Evolutionary conservation across 2,329 filamentous ascomycete species (phyloP), one percentile per base, ranked within the genome.

Genomic region (Alternaria angustiovoidea): DNA sequence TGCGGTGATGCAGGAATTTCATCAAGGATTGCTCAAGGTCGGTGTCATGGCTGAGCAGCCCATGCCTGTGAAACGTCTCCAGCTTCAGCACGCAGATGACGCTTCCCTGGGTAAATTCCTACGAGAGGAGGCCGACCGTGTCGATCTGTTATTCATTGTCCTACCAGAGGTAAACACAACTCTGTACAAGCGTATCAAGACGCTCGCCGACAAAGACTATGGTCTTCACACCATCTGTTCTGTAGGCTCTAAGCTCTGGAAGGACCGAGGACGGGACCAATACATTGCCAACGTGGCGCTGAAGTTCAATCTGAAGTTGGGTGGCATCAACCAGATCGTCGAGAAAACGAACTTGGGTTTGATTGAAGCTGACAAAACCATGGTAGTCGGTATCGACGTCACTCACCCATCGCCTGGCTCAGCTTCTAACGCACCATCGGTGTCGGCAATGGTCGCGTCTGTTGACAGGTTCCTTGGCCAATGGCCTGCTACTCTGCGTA

Each of bases 371-470:
- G 87, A 87, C 2, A 89, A 89, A 68, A 95, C 93, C 0, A 96
- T 97, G 91, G 81, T 97, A 1, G 86, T 95, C 4, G 93, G 93
- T 0, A 89, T 94, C 66, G 94, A 97, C 71, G 93, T 97, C 0
- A 95, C 93, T 0, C 94, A 97, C 68, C 93, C 93, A 0, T 93
- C 92, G 22, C 86, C 87, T 0, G 87, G 86, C 0, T 88, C 85
- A 1, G 75, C 81, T 0, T 76, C 81, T 1, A 79, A 76, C 0
- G 87, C 90, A 0, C 92, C 92, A 2, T 94, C 90, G 73, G 84
- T 96, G 34, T 91, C 92, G 1, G 91, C 88, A 0, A 86, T 97
- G 61, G 93, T 96, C 2, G 88, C 91, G 1, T 94, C 88, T 36
- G 77, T 91, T 5, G 91, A 96, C 73, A 77, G 79, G 1, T 75